phyloP scores from a whole-genome alignment of 1,284 basidiomycete species.

The Apiotrichum gracile region DNA sequence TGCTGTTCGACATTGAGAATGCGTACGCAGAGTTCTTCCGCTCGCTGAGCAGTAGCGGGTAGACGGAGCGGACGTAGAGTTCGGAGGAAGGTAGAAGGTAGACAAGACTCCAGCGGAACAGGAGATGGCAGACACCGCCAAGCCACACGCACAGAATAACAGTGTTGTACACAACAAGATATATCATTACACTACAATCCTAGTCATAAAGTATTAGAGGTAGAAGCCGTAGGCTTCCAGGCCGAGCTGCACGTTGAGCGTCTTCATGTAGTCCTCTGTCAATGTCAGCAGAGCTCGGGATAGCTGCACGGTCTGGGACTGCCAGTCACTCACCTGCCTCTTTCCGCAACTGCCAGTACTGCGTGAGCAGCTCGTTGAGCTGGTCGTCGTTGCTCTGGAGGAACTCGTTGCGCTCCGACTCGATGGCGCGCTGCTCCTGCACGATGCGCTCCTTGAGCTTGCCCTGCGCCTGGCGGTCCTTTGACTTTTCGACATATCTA shows the following conservation, averaged over 20 bases:
- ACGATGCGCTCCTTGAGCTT: slow-evolving; percentile 25
- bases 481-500: slow-evolving; percentile 26
- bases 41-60: slow-evolving; percentile 52
- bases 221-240: slow-evolving; percentile 10
- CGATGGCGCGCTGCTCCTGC: slow-evolving; percentile 29
- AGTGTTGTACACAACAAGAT: slow-evolving; percentile 1
- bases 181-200: not conserved
- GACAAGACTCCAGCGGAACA: not conserved
- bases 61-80: not conserved
- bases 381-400: slow-evolving; percentile 64
- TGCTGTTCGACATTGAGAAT: slow-evolving; percentile 93
- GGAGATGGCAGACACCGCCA: not conserved
- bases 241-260: slow-evolving; percentile 38
- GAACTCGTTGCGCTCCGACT: slow-evolving; percentile 63
- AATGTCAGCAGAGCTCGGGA: slow-evolving; percentile 1
- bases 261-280: slow-evolving; percentile 45
- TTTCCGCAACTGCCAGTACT: slow-evolving; percentile 72
- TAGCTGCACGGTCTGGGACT: not conserved
- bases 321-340: slow-evolving; percentile 58
- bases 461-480: slow-evolving; percentile 27
- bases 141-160: too few relatives aligned
- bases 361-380: slow-evolving; percentile 65
- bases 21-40: slow-evolving; percentile 95
- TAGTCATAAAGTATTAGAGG: too few relatives aligned
- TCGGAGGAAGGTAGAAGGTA: not conserved